Conservation (phyloP, 345 rosid species). For the Aquilaria malaccensis region DNA sequence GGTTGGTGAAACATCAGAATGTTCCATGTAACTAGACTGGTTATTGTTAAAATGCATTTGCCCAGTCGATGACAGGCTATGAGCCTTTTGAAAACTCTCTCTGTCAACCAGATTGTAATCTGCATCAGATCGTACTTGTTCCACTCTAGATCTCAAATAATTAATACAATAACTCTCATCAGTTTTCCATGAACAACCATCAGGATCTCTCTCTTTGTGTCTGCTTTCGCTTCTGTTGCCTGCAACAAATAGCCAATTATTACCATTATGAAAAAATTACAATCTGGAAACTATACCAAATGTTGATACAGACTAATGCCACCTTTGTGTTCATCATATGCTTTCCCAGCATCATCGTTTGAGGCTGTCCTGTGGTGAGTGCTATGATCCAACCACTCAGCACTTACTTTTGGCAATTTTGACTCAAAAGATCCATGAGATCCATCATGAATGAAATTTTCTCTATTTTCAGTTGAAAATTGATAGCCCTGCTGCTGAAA, state of each 20-base stretch:
- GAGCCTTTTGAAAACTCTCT: slow-evolving; percentile 12
- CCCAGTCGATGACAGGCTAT: slow-evolving; percentile 4
- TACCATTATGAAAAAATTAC: background rate
- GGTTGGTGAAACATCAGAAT: slow-evolving; percentile 7
- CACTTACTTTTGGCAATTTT: slow-evolving; percentile 26
- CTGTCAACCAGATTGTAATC: slow-evolving; percentile 5
- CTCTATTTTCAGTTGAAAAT: slow-evolving; percentile 25
- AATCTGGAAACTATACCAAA: background rate
- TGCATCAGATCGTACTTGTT: slow-evolving; percentile 14
- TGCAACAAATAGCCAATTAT: slow-evolving; percentile 12
- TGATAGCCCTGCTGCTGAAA: slow-evolving; percentile 39
- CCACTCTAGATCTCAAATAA: slow-evolving; percentile 7
- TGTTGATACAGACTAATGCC: background rate
- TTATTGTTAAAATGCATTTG: slow-evolving; percentile 8
- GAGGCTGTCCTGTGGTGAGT: slow-evolving; percentile 20
- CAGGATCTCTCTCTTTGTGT: slow-evolving; percentile 1
- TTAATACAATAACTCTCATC: slow-evolving; percentile 4
- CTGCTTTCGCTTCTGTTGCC: slow-evolving; percentile 12
- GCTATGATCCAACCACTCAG: slow-evolving; percentile 37
- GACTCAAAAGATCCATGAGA: slow-evolving; percentile 24
- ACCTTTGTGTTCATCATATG: slow-evolving; percentile 4
- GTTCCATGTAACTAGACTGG: slow-evolving; percentile 13
- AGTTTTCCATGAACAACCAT: slow-evolving; percentile 9
- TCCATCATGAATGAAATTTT: slow-evolving; percentile 25
- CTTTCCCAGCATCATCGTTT: slow-evolving; percentile 4